Conservation (phyloP, 768 basidiomycete genomes). For the Termitomyces sp. region DNA sequence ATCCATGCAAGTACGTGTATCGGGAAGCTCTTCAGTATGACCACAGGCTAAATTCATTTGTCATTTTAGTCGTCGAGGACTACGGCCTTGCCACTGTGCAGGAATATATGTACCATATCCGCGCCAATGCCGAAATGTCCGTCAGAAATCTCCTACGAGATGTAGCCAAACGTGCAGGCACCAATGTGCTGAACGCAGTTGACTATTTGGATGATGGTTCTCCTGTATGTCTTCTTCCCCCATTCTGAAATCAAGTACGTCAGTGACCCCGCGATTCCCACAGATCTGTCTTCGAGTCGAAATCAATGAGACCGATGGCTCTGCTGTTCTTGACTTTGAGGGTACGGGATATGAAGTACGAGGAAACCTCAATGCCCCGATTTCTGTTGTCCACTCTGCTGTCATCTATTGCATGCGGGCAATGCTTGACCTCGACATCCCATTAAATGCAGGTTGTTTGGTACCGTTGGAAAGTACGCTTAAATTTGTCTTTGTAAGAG, state of each 20-base stretch:
- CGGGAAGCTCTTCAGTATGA: background rate
- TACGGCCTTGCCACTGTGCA: slow-evolving; percentile 85
- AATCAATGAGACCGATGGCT: slow-evolving; percentile 69
- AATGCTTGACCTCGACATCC: slow-evolving; percentile 84
- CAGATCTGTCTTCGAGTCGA: slow-evolving; percentile 73
- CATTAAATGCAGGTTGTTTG: slow-evolving; percentile 90
- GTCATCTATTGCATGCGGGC: slow-evolving; percentile 87
- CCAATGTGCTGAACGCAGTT: slow-evolving; percentile 57
- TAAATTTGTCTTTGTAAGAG: background rate
- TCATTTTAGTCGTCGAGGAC: slow-evolving; percentile 67
- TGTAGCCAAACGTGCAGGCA: slow-evolving; percentile 64
- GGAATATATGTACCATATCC: slow-evolving; percentile 90
- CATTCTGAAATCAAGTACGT: background rate
- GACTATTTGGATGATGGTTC: slow-evolving; percentile 90
- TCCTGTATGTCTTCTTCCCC: slow-evolving; percentile 41
- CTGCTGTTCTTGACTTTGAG: slow-evolving; percentile 79
- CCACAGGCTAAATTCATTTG: slow-evolving; percentile 2
- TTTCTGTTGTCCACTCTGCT: slow-evolving; percentile 82
- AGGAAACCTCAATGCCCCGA: slow-evolving; percentile 80
- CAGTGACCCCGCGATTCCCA: background rate
- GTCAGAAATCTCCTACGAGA: slow-evolving; percentile 78
- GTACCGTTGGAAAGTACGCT: slow-evolving; percentile 72
- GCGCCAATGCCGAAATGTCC: slow-evolving; percentile 79
- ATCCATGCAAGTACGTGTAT: slow-evolving; percentile 63
- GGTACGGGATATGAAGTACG: slow-evolving; percentile 82